Evolutionary conservation across 176 grass and related monocot genomes (phyloP).

Genomic region (Cocos nucifera): DNA sequence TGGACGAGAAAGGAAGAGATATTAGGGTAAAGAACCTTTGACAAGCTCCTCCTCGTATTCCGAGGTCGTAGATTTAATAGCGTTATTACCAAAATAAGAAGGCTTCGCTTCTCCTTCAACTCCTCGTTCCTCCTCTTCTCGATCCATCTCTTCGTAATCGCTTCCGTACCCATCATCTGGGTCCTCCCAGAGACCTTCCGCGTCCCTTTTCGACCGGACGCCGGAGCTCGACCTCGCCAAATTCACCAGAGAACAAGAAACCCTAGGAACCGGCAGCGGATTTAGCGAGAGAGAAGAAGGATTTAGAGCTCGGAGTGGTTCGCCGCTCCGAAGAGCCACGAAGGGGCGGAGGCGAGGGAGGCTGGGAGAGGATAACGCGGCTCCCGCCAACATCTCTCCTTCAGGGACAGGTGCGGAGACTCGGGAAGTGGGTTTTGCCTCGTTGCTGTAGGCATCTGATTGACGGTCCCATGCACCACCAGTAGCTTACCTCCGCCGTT

Average conservation of each 20-base stretch:
- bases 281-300: not conserved
- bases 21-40: conserved; percentile 22
- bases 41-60: conserved; percentile 28
- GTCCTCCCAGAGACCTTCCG: conserved; percentile 59
- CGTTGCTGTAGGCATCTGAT: no score
- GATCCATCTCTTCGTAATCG: conserved; percentile 17
- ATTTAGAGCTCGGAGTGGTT: not conserved
- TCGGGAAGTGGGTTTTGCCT: no score
- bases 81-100: not conserved
- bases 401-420: no score
- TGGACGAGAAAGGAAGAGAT: not conserved
- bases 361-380: conserved; percentile 13
- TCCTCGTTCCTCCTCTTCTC: not conserved
- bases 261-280: not conserved
- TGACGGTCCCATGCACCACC: no score
- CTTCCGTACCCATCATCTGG: conserved; percentile 49
- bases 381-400: conserved; percentile 1
- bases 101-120: not conserved
- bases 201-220: conserved; percentile 8
- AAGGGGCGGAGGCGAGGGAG: not conserved
- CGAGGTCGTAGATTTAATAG: not conserved
- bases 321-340: not conserved
- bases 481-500: no score
- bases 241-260: not conserved
- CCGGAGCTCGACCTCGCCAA: not conserved